phyloP scores from a whole-genome alignment of 1,284 basidiomycete genomes.

The Cryptococcus jaspeensis region DNA sequence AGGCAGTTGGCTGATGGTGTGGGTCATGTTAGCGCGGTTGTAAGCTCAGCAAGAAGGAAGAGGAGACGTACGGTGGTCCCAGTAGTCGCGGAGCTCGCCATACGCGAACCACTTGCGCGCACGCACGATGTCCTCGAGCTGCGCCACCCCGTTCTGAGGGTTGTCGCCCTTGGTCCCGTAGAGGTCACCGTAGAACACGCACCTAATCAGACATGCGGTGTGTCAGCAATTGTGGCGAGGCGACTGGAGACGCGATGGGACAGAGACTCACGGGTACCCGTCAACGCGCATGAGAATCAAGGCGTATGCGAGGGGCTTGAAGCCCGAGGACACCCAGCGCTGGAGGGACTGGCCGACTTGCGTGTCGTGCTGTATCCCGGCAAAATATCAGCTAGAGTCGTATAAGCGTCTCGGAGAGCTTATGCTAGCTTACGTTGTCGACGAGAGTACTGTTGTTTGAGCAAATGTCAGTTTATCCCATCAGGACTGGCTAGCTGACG shows the following conservation, averaged over 20 bases:
- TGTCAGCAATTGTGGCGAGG: not conserved
- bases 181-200: constrained; percentile 89
- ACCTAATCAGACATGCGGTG: constrained; percentile 54
- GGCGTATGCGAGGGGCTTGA: constrained; percentile 69
- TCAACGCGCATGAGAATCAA: constrained; percentile 76
- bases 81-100: constrained; percentile 56
- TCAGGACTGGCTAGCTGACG: no score
- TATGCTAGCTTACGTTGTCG: constrained; percentile 52
- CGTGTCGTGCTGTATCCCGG: constrained; percentile 51
- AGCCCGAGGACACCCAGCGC: constrained; percentile 57
- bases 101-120: constrained; percentile 58
- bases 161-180: constrained; percentile 57
- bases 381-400: not conserved
- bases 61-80: constrained; percentile 55
- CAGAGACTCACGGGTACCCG: constrained; percentile 74
- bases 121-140: constrained; percentile 57
- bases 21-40: not conserved
- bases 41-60: constrained; percentile 19
- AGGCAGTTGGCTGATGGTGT: constrained; percentile 46
- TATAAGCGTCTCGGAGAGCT: no score
- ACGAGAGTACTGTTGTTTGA: constrained; percentile 52
- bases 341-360: constrained; percentile 59
- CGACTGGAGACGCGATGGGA: not conserved
- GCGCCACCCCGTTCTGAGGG: constrained; percentile 52
- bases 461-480: not conserved